Base-by-base conservation (phyloP, 495 filamentous ascomycete genomes). In the Neurospora sp. region DNA sequence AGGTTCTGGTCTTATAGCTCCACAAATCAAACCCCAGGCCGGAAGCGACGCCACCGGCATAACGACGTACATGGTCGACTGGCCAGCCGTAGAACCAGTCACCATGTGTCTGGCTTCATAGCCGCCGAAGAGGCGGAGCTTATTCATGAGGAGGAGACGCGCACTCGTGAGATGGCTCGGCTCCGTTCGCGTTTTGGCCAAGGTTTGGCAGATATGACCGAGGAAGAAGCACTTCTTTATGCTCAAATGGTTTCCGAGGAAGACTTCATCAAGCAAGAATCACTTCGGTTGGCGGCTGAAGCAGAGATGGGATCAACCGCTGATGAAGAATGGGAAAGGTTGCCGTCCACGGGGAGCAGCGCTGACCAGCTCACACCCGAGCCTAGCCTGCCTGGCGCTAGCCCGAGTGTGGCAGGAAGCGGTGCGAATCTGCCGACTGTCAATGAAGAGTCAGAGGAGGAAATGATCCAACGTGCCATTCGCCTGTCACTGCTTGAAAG, bases 1-100 rank as follows among this genome's bases (percentile, higher is more conserved):
- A 91, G 93, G 41, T 98, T 94, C 79, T 99, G 96, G 96, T 90
- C 91, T 20, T 98, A 97, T 79, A 97, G 92, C 78, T 95, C 94
- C 5, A 83, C 81, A 0, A 77, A 76, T n/a, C 82, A 84, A 39
- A 42, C 76, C 1, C 71, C 82, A 16, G 82, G 86, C 62, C 83
- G 83, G 4, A 86, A 85, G 76, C 84, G 86, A 0, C 84, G 81
- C 14, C 74, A 79, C 31, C 83, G 84, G 11, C 84, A 84, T 71
- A 79, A 81, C 1, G 83, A 85, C 70, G 77, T 82, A 20, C 83
- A 86, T 48, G 82, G 82, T 48, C 82, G 83, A 5, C 74, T 78
- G 16, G 76, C 77, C 14, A 78, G 76, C 54, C 82, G 85, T 71
- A 81, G 84, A 39, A 77, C 82, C 46, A 79, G 79, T 41, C 79